Percentiles rank a stretch among this genome's conserved stretches.
phyloP scores from a whole-genome alignment of 2,329 filamentous ascomycete species.

The Boeremia exigua region DNA sequence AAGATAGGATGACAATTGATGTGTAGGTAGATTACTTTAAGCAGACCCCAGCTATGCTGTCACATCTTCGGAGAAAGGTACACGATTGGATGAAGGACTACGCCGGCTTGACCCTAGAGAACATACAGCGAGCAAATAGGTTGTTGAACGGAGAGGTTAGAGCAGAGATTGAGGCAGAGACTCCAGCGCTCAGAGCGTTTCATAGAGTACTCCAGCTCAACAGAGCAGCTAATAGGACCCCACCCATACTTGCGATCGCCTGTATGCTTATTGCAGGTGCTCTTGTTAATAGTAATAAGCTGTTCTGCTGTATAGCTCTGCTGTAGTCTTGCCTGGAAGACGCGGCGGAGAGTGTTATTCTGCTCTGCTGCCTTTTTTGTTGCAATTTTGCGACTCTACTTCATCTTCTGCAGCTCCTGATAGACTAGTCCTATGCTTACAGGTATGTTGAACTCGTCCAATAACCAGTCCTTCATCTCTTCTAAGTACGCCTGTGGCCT shows the following conservation, averaged over 20 bases:
- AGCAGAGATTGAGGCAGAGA: too few relatives aligned
- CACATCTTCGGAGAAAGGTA: too few relatives aligned
- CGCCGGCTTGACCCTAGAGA: too few relatives aligned
- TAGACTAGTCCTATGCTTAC: background rate
- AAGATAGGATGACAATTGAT: too few relatives aligned
- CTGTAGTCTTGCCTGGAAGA: conserved; percentile 1
- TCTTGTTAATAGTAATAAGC: conserved; percentile 18
- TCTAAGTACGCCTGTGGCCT: conserved; percentile 13
- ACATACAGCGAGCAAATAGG: too few relatives aligned
- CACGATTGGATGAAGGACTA: too few relatives aligned
- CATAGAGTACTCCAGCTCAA: background rate
- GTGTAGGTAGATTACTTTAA: too few relatives aligned
- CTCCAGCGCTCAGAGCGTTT: background rate
- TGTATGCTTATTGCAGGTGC: conserved; percentile 19
- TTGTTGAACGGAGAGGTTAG: too few relatives aligned
- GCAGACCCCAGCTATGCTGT: too few relatives aligned
- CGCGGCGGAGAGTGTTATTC: background rate
- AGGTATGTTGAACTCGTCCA: conserved; percentile 2
- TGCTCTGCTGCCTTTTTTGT: conserved; percentile 12
- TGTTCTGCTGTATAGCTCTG: conserved; percentile 16
- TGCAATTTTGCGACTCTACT: conserved; percentile 7
- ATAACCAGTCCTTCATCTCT: conserved; percentile 11
- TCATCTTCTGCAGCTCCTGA: background rate
- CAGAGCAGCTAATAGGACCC: background rate
- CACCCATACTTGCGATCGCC: conserved; percentile 19